Conservation (phyloP, 1,284 basidiomycete species). For the Agaricales sp. region DNA sequence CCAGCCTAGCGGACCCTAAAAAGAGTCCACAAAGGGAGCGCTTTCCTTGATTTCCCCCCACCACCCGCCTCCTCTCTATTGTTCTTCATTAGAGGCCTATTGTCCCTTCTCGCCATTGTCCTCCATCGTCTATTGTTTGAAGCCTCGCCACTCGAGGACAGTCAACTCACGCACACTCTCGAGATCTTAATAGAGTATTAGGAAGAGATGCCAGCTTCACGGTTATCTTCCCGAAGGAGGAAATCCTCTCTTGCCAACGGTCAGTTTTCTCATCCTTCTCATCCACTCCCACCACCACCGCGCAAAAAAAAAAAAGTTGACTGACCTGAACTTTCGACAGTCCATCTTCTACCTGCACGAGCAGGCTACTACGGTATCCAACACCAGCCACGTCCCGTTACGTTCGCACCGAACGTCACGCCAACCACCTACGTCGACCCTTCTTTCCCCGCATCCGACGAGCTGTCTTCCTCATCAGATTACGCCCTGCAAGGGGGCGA, state of each 20-base stretch:
- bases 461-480: conserved; percentile 13
- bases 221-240: conserved; percentile 25
- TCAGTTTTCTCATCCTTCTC: conserved; percentile 16
- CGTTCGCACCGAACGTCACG: conserved; percentile 65
- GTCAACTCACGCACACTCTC: no score
- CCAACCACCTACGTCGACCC: conserved; percentile 48
- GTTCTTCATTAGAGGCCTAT: no score
- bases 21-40: no score
- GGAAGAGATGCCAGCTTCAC: conserved; percentile 26
- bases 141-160: background rate
- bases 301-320: conserved; percentile 23
- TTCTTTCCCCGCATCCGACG: conserved; percentile 21
- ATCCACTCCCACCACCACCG: background rate
- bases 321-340: conserved; percentile 8
- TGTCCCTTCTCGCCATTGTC: background rate
- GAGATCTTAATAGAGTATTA: no score
- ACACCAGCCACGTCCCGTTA: conserved; percentile 39
- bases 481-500: conserved; percentile 20
- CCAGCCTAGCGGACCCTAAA: no score
- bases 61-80: background rate
- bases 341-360: conserved; percentile 24
- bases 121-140: background rate
- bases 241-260: conserved; percentile 32
- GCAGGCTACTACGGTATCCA: conserved; percentile 45
- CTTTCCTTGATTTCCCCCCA: background rate